These are phyloP conservation scores for Aureobasidium sp. DNA, from an alignment of 2,329 filamentous ascomycete species.

Conservation along the genomic window DNA sequence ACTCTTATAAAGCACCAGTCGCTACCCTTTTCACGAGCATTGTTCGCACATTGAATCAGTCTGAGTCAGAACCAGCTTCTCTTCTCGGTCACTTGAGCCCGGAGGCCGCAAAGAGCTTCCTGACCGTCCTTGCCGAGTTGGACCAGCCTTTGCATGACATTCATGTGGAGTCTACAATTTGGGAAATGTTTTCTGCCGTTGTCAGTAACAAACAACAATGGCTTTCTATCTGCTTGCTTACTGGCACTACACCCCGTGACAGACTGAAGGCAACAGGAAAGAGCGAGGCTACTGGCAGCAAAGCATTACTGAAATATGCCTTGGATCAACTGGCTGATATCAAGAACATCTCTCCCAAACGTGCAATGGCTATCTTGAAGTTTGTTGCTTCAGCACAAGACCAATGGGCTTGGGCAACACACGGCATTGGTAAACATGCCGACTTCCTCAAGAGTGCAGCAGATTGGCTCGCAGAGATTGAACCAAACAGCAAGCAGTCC, in stretches of 20 bases:
- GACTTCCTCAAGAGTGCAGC: conserved; percentile 67
- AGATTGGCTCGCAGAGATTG: conserved; percentile 57
- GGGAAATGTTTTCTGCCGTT: conserved; percentile 80
- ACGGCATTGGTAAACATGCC: conserved; percentile 66
- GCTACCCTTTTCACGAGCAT: conserved; percentile 66
- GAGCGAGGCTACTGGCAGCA: conserved; percentile 37
- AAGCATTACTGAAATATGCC: conserved; percentile 68
- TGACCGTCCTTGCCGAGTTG: conserved; percentile 68
- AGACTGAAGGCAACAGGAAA: conserved; percentile 54
- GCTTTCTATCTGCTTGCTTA: conserved; percentile 89
- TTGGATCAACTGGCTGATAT: conserved; percentile 62
- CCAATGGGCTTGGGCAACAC: conserved; percentile 91
- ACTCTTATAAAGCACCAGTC: conserved; percentile 58
- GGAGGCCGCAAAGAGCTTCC: conserved; percentile 74
- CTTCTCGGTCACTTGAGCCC: conserved; percentile 84
- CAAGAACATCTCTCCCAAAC: conserved; percentile 54
- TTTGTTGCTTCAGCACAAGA: conserved; percentile 87
- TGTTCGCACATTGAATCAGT: conserved; percentile 59
- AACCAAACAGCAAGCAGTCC: conserved; percentile 37
- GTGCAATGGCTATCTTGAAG: conserved; percentile 70
- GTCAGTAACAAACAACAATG: conserved; percentile 89
- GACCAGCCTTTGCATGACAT: conserved; percentile 66
- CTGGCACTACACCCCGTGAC: conserved; percentile 75
- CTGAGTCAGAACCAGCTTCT: conserved; percentile 74
- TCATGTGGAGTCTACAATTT: conserved; percentile 61